Evolutionary conservation across 345 rosid species (phyloP), one percentile per base, ranked within the genome.

Genomic region (Dipteronia dyeriana): DNA sequence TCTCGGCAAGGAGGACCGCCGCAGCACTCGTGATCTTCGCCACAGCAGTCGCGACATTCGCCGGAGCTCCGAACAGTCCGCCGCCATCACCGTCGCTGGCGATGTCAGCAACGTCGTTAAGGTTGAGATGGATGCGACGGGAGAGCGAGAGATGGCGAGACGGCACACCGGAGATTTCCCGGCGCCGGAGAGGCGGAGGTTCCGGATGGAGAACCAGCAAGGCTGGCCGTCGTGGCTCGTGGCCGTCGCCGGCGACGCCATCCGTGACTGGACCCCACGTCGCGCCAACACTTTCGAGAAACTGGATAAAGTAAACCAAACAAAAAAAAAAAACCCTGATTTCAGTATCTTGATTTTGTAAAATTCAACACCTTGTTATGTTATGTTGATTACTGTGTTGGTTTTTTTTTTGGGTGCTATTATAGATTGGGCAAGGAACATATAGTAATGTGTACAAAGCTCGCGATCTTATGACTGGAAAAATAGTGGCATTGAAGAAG

Each of bases 371-470:
- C 43, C 43, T 22, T 59, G 23, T 39, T 69, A 25, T 43, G 47
- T 1, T 26, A 51, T 22, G 26, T 31, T 71, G 73, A 9, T 43
- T 60, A 38, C 4, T 60, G 0, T 14, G 34, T 9, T 38, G 23
- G 6, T 41, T 1, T 4, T 72, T 26, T 4, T 4, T 34, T 4
- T 31, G 4, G 54, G 41, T 23, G 75, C 73, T 67, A 19, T 57
- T 57, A 16, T 84, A 95, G 99, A 93, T 95, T 78, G 99, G 99
- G 26, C 96, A 93, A 82, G 99, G 99, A 10, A 95, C 97, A 1
- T 95, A 95, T 51, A 93, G 99, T 79, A 92, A 93, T 82, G 99
- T 95, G 75, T 95, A 95, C 80, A 95, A 92, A 79, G 99, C 99
- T 0, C 89, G 89, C 71, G 99, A 95, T 87, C 86, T 90, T 25